These are phyloP conservation scores for Arthrobotrys entomopaga DNA, from an alignment of 2,329 filamentous ascomycete species.

Conservation along the genomic window DNA sequence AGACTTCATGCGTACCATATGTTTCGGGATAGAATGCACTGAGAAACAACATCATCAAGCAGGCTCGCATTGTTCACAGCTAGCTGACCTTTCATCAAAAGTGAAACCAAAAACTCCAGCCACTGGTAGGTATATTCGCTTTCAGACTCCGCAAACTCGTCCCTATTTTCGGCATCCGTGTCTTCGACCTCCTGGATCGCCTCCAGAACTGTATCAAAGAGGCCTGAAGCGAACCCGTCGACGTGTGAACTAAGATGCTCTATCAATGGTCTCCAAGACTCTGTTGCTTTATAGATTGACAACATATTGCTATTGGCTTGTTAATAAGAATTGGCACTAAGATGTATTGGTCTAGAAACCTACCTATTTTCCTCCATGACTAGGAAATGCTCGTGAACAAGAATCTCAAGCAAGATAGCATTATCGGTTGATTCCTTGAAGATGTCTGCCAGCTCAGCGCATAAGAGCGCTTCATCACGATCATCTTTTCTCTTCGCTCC, in stretches of 20 bases:
- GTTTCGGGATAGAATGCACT: slow-evolving; percentile 46
- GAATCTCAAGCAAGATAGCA: slow-evolving; percentile 36
- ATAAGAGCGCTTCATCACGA: slow-evolving; percentile 37
- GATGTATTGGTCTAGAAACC: not conserved
- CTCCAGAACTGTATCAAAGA: slow-evolving; percentile 39
- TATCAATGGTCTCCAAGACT: slow-evolving; percentile 47
- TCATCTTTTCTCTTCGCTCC: slow-evolving; percentile 35
- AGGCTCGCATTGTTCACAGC: slow-evolving; percentile 27
- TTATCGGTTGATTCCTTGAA: slow-evolving; percentile 30
- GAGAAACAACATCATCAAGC: slow-evolving; percentile 48
- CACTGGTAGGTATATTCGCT: slow-evolving; percentile 53
- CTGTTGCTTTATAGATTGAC: slow-evolving; percentile 49
- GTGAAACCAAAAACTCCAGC: slow-evolving; percentile 39
- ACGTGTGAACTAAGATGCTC: slow-evolving; percentile 39
- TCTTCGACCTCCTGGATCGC: slow-evolving; percentile 46
- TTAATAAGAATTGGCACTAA: not conserved
- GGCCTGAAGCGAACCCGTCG: slow-evolving; percentile 33
- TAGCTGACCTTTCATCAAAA: slow-evolving; percentile 46
- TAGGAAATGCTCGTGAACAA: slow-evolving; percentile 48
- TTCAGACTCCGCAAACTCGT: slow-evolving; percentile 51
- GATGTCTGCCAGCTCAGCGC: slow-evolving; percentile 25
- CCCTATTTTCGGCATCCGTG: slow-evolving; percentile 16
- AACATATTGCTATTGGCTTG: slow-evolving; percentile 29
- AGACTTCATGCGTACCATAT: slow-evolving; percentile 28
- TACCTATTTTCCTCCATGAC: slow-evolving; percentile 47